Evolutionary conservation across 352 stramenopile genomes (phyloP), one percentile per base, ranked within the genome.

Genomic region (Globisporangium recalcitrans): DNA sequence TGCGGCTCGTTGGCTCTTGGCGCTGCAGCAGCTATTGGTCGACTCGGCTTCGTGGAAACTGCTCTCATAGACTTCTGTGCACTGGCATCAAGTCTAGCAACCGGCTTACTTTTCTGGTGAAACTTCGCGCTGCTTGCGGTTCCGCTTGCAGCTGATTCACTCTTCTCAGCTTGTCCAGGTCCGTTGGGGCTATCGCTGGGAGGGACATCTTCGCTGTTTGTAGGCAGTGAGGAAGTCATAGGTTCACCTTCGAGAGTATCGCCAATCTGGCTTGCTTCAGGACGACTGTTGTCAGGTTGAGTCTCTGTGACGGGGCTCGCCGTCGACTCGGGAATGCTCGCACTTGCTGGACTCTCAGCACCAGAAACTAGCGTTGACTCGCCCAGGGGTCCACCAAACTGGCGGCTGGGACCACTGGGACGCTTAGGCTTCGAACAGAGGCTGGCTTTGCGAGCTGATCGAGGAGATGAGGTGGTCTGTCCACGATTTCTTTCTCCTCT

Each of bases 361-460:
- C 16, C 29, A 10, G 22, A 22, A n/a, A 16, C 27, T 22, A 10
- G 5, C 11, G n/a, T 36, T 42, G 19, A 4, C 16, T 42, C 16
- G 29, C 27, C 13, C 19, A 8, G 14, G 60, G 24, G 3, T 52
- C 38, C 3, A 47, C 54, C 0, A 68, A 21, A 22, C 40, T 55
- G 0, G 52, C 21, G 8, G 51, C 48, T 3, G 62, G 56, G 10
- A 69, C 52, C 1, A 49, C 57, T 2, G 70, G 60, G 10, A 73
- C 56, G 29, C 68, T 78, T 34, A 71, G 63, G 49, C 71, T 77
- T n/a, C 63, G 71, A 16, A 60, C 58, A 8, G 61, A 48, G 9
- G 10, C 27, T 11, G 21, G 19, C 26, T 47, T 46, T 19, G 19
- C 27, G n/a, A 62, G 44, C 34, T 52, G 42, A 19, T 31, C 22